Evolutionary conservation across 192 early-diverging fungal species (phyloP), one percentile per base, ranked within the genome.

Genomic region (Podila epigama): DNA sequence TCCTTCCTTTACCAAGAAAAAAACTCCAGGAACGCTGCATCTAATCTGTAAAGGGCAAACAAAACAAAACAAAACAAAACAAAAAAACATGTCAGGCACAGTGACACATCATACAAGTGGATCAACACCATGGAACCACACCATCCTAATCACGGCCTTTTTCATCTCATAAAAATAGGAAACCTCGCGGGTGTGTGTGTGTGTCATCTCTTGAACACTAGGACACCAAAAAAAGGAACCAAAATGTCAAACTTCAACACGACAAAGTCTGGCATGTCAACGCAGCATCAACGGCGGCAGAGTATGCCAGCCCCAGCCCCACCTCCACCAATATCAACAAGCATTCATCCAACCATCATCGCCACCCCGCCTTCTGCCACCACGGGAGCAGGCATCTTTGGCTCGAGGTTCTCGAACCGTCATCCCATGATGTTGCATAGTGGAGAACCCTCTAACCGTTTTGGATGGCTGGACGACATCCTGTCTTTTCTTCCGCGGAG

Each of bases 331-430:
- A 77, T 77, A 52, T 77, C 73, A 1, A 79, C 77, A n/a, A 66
- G 51, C 31, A 63, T 70, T 31, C 13, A 53, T 1, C 77, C 67
- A 5, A 79, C 68, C 41, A 79, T 69, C 52, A 70, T 79, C 22
- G 68, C 77, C 32, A 72, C 66, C 13, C 79, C 68, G 10, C 79
- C 79, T 18, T 80, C 79, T 28, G 79, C 79, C 28, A 40, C 40
- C 25, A 59, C 69, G n/a, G 70, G 79, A 36, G 29, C 61, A 28
- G 70, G 68, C 8, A 6, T 42, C 36, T 27, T 80, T n/a, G 66
- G 63, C 13, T 59, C 60, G 10, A 60, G 73, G 13, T 68, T 77
- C 32, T 60, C 63, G 20, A 68, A 60, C 31, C 73, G 65, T 12
- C 70, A 80, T 41, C 69, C 69, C 3, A 73, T 72, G 70, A 62